Conservation (phyloP, 2,329 filamentous ascomycete species). For the Ceratocystis lukuohia region DNA sequence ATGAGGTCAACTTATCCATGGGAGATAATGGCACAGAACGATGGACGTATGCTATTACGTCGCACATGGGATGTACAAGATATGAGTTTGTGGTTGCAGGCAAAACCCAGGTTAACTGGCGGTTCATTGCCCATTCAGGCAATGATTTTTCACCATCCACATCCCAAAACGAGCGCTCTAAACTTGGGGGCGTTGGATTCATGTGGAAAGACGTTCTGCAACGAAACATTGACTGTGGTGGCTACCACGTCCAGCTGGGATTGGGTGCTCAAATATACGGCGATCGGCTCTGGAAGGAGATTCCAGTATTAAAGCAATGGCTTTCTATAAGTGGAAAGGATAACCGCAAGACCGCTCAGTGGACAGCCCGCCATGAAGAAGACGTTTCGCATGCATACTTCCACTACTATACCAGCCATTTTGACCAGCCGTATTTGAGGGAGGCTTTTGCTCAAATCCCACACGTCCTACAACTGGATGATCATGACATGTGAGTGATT, state of each 20-base stretch:
- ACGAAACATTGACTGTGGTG: constrained; percentile 91
- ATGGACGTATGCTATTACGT: constrained; percentile 98
- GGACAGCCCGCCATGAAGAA: constrained; percentile 91
- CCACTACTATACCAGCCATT: constrained; percentile 97
- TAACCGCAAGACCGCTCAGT: constrained; percentile 74
- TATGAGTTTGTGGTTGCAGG: constrained; percentile 96
- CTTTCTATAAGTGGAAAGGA: constrained; percentile 85
- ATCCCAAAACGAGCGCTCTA: constrained; percentile 69
- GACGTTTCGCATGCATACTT: constrained; percentile 95
- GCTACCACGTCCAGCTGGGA: constrained; percentile 87
- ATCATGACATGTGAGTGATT: constrained; percentile 83
- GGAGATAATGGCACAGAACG: constrained; percentile 64
- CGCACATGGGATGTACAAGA: constrained; percentile 89
- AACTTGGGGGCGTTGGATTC: constrained; percentile 76
- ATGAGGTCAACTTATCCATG: constrained; percentile 84
- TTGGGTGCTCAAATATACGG: constrained; percentile 92
- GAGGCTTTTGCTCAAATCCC: constrained; percentile 97
- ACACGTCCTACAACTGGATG: constrained; percentile 81
- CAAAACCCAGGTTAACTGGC: constrained; percentile 79
- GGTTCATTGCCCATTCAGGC: constrained; percentile 88
- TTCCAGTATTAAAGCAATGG: constrained; percentile 90
- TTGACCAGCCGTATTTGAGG: constrained; percentile 86
- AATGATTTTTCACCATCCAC: constrained; percentile 91
- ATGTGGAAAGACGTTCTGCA: constrained; percentile 99
- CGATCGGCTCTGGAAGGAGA: constrained; percentile 90